phyloP scores from a whole-genome alignment of 345 rosid species.

The Camelina laxa region DNA sequence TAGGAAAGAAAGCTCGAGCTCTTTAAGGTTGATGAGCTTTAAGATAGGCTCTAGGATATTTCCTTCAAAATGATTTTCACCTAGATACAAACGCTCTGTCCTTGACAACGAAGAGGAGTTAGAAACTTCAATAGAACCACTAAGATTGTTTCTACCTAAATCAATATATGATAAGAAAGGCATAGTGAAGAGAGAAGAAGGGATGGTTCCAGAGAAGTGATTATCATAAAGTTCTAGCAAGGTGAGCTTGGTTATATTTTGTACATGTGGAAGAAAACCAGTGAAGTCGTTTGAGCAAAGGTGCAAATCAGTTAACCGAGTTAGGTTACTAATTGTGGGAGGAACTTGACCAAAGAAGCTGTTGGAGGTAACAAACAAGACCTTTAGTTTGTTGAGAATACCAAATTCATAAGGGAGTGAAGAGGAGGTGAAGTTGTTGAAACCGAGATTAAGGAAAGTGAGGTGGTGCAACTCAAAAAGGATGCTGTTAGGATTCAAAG shows the following conservation, averaged over 20 bases:
- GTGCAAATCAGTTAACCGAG: not conserved
- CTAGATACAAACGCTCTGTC: not conserved
- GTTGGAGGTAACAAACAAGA: not conserved
- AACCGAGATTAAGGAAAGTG: not conserved
- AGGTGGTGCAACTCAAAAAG: not conserved
- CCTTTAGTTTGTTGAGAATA: not conserved
- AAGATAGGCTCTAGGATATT: not conserved
- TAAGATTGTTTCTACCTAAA: not conserved
- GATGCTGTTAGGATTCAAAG: not conserved
- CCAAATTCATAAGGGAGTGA: not conserved
- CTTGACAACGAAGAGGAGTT: not conserved
- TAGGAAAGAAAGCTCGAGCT: not conserved
- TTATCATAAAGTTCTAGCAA: fast-evolving
- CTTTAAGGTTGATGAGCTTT: not conserved
- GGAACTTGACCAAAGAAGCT: not conserved
- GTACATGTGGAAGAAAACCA: not conserved
- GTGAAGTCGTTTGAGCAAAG: not conserved
- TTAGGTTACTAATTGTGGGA: not conserved
- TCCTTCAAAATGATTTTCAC: not conserved
- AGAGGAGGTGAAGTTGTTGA: not conserved
- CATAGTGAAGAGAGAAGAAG: not conserved
- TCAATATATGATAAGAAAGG: not conserved
- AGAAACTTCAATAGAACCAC: not conserved
- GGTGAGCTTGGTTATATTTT: not conserved
- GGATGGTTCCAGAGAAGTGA: not conserved